A percentile compares a stretch with the other conserved stretches of the same genome.
These are phyloP conservation scores for Graphilbum fragrans DNA, from an alignment of 2,329 filamentous ascomycete genomes.

Conservation along the genomic window DNA sequence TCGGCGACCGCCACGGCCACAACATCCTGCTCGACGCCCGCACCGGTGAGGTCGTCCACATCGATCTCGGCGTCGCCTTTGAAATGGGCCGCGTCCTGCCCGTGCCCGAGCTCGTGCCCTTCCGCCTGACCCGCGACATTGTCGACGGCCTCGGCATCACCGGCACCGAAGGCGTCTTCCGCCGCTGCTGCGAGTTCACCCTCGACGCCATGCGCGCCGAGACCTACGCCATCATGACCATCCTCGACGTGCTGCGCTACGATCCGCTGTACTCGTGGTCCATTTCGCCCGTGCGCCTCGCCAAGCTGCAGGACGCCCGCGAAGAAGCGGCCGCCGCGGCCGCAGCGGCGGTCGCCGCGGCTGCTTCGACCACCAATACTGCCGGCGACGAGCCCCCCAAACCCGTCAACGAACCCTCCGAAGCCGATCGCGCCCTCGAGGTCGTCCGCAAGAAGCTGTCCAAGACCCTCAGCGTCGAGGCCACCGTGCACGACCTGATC, in stretches of 20 bases:
- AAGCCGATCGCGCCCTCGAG: slow-evolving; percentile 83
- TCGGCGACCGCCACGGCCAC: slow-evolving; percentile 90
- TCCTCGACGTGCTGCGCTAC: slow-evolving; percentile 94
- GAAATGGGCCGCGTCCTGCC: slow-evolving; percentile 93
- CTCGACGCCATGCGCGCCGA: slow-evolving; percentile 91
- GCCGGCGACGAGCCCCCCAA: slow-evolving; percentile 14
- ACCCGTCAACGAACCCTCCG: slow-evolving; percentile 44
- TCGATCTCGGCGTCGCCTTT: slow-evolving; percentile 93
- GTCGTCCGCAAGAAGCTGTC: slow-evolving; percentile 93
- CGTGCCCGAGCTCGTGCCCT: slow-evolving; percentile 90
- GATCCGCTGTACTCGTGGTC: slow-evolving; percentile 96
- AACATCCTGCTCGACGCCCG: slow-evolving; percentile 89
- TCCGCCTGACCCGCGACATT: slow-evolving; percentile 85
- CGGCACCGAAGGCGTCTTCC: slow-evolving; percentile 89
- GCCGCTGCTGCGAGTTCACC: slow-evolving; percentile 96
- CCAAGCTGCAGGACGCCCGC: slow-evolving; percentile 52
- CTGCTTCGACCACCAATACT: slow-evolving; percentile 16
- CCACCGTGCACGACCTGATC: slow-evolving; percentile 93
- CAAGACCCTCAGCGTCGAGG: slow-evolving; percentile 85
- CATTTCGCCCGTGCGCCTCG: slow-evolving; percentile 57
- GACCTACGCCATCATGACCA: slow-evolving; percentile 95
- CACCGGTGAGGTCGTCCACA: slow-evolving; percentile 90
- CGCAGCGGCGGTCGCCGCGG: slow-evolving; percentile 13
- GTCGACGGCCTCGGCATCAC: slow-evolving; percentile 96
- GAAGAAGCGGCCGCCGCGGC: slow-evolving; percentile 18